Percentiles rank a stretch among this genome's conserved stretches.
Evolutionary conservation across 148 eudicot genomes (phyloP).

Genomic region (Rhododendron ferrugineum): DNA sequence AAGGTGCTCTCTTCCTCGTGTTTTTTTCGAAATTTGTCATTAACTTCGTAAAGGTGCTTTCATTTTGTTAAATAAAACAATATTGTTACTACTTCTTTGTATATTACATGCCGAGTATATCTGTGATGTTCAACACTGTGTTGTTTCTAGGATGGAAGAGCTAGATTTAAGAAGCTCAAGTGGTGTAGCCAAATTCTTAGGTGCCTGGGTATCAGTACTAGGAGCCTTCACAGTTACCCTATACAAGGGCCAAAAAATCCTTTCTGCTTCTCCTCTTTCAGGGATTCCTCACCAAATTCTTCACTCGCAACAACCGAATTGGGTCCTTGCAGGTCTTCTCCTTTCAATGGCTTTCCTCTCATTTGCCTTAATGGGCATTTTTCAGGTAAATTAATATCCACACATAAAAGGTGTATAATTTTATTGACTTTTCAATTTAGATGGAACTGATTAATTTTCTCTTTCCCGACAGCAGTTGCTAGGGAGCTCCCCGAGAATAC

Average conservation of each 20-base stretch:
- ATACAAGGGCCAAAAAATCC: constrained; percentile 23
- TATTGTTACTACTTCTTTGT: neutral
- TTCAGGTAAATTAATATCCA: neutral
- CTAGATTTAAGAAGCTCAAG: constrained; percentile 18
- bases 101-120: neutral
- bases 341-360: neutral
- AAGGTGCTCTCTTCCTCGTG: neutral
- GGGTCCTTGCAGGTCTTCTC: constrained; percentile 4
- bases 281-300: neutral
- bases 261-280: neutral
- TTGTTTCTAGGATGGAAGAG: constrained; percentile 29
- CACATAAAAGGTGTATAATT: neutral
- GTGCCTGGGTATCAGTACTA: constrained; percentile 25
- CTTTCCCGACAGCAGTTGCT: neutral
- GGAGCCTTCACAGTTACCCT: constrained; percentile 33
- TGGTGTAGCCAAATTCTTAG: constrained; percentile 24
- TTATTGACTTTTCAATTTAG: neutral
- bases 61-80: neutral
- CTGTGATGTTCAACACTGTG: neutral
- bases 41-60: neutral
- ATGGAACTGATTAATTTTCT: neutral
- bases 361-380: neutral
- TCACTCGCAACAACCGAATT: neutral
- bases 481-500: neutral
- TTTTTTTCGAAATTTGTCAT: neutral